Conservation (phyloP, 768 basidiomycete genomes). For the Coprinellus micaceus region DNA sequence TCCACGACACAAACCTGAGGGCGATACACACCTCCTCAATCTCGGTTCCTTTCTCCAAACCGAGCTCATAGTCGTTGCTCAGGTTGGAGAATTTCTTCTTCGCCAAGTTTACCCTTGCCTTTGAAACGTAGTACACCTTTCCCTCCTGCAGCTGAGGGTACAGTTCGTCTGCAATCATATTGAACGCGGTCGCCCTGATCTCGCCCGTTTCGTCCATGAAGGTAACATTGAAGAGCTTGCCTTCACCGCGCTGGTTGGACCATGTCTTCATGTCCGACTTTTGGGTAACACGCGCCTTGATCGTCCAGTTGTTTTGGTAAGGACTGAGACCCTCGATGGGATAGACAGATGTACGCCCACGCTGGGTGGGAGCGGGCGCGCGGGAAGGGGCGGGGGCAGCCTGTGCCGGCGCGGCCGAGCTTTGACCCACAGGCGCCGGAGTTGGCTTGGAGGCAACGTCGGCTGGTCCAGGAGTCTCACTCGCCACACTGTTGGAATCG, state of each 20-base stretch:
- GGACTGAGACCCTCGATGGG: constrained; percentile 95
- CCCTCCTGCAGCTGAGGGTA: constrained; percentile 86
- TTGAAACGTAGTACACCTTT: constrained; percentile 89
- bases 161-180: constrained; percentile 74
- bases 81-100: constrained; percentile 95
- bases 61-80: constrained; percentile 89
- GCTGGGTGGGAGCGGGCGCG: constrained; percentile 19
- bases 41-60: constrained; percentile 78
- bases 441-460: constrained; percentile 21
- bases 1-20: neutral
- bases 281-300: constrained; percentile 88
- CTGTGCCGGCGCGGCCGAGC: constrained; percentile 15
- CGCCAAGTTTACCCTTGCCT: constrained; percentile 88
- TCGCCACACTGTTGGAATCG: constrained; percentile 21
- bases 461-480: constrained; percentile 18
- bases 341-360: constrained; percentile 37
- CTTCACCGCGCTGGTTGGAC: constrained; percentile 87
- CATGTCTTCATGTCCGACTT: constrained; percentile 89
- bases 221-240: constrained; percentile 89
- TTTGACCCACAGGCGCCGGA: constrained; percentile 19
- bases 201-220: constrained; percentile 94
- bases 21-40: constrained; percentile 66
- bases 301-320: constrained; percentile 98
- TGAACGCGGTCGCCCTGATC: constrained; percentile 91
- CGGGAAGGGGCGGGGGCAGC: constrained; percentile 13